A percentile compares a stretch with the other conserved stretches of the same genome.
Conservation (phyloP, 2,329 filamentous ascomycete genomes). For the Claviceps maximensis region DNA sequence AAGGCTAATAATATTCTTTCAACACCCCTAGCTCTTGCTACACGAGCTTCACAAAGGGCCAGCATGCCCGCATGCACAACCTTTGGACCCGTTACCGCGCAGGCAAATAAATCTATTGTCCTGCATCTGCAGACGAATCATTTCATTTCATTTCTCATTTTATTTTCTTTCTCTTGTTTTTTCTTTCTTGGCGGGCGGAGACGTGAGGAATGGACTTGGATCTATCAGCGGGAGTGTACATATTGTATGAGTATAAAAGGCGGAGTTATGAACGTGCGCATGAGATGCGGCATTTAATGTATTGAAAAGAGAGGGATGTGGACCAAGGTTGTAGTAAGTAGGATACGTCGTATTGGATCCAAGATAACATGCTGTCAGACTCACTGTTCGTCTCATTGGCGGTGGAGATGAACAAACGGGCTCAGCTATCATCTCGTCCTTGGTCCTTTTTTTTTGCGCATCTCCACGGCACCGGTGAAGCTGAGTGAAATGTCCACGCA, state of each 20-base stretch:
- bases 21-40: neutral
- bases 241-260: neutral
- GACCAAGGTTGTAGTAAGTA: too few relatives aligned
- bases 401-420: too few relatives aligned
- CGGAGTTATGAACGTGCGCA: neutral
- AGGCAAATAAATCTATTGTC: neutral
- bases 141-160: too few relatives aligned
- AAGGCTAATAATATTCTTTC: neutral
- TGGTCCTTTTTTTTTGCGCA: neutral
- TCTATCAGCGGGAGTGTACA: neutral
- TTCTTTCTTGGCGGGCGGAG: too few relatives aligned
- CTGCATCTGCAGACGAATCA: neutral
- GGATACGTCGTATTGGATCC: too few relatives aligned
- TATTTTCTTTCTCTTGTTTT: neutral
- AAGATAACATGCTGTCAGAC: too few relatives aligned
- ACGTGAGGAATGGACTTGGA: too few relatives aligned
- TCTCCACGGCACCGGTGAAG: neutral
- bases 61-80: neutral
- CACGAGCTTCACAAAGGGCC: neutral
- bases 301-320: too few relatives aligned
- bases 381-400: too few relatives aligned
- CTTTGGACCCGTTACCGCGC: neutral
- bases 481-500: neutral
- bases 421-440: neutral
- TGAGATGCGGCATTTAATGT: too few relatives aligned